Evolutionary conservation across 1,284 basidiomycete species (phyloP), one percentile per base, ranked within the genome.

Genomic region (Ustilago esculenta): DNA sequence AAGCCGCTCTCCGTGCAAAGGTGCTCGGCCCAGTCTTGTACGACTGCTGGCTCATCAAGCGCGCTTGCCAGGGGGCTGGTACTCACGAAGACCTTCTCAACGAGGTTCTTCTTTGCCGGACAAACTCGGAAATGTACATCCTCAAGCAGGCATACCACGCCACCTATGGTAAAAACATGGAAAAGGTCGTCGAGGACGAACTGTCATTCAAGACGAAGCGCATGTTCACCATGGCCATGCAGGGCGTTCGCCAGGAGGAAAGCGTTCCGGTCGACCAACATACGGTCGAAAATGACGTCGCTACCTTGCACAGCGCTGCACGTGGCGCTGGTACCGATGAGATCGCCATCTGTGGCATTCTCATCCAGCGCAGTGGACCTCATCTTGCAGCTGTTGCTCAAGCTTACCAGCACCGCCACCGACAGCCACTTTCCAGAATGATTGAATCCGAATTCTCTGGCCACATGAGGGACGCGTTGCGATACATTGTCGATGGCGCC

Each of bases 41-140:
- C 41, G 81, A 82, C 64, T 75, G 70, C 47, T 72, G 76, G 61
- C 60, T 78, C 40, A 57, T 82, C 44, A 57, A 81, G 47, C 65
- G 75, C 18, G 79, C 80, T 21, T 75, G 72, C 36, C 53, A 72
- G 23, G 81, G 80, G 7, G 71, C 66, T 1, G 81, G 81, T 20
- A 82, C 81, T 9, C 75, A 82, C 61, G 81, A 82, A 47, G 63
- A 58, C 40, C 29, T 81, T 12, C 71, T 82, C 46, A 82, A 76
- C 57, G 80, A 81, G 44, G 64, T 82, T 34, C 42, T 82, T 21
- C 70, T 81, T 34, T 53, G 67, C 23, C 57, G 81, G 4, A 74
- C 73, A 45, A 78, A 80, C 20, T 34, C 60, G 14, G 79, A 81
- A n/a, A 69, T 82, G 47, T 63, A 73, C 44, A 50, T 76, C 7